Base-by-base conservation (phyloP, 768 basidiomycete species). In the Mycena floridula region DNA sequence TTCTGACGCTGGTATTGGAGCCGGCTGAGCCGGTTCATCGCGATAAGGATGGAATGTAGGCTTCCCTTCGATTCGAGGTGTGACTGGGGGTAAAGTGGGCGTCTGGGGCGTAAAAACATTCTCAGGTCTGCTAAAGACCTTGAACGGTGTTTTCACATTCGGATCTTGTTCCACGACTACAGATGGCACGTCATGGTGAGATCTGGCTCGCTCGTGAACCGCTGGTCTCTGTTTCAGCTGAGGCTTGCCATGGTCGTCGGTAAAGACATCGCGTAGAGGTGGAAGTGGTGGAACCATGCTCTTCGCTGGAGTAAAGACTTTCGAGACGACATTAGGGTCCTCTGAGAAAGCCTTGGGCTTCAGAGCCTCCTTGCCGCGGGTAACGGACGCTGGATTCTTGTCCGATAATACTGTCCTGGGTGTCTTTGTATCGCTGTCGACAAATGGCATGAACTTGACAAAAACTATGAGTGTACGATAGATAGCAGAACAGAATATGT, bases 391-490 rank as follows among this genome's bases (percentile, higher is more conserved):
- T 15, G 18, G 7, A 18, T 13, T 18, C 32, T 35, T 35, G 32
- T 35, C 32, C 13, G 32, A 13, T 15, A 53, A 54, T 43, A 66
- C 59, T 1, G 73, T 64, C 2, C 68, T 66, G 44, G 75, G 78
- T 43, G 64, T 67, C n/a, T 21, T 22, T 25, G 64, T 60, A 36
- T 76, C 72, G 6, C 68, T 51, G 44, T 87, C 84, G 7, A 78
- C 66, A 51, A 79, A 86, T 2, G 86, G 82, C 39, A 73, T 76
- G 55, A 87, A 82, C 85, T 89, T n/a, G n/a, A n/a, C n/a, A n/a
- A 40, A 13, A 46, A 23, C 25, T 38, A 12, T 23, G 20, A 42
- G 43, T 12, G 24, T 41, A 11, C 48, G 44, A 18, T 25, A 30
- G 35, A 52, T 56, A 38, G 50, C 42, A 30, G 46, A 11, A 8